Base-by-base conservation (phyloP, 495 filamentous ascomycete species). In the Sporormia fimetaria region DNA sequence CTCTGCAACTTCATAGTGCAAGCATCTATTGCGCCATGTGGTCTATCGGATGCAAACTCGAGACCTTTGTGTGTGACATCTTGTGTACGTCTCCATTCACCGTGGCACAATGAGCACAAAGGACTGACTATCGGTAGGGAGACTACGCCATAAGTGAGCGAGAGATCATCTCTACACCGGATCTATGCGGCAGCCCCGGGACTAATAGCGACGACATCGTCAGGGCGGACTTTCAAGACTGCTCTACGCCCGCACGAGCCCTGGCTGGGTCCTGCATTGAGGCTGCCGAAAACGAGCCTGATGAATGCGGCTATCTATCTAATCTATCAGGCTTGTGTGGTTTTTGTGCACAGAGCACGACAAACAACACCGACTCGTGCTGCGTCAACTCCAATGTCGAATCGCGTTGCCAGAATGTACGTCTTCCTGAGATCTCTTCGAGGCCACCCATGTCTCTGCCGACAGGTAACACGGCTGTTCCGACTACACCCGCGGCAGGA, bases 1-100 rank as follows among this genome's bases (percentile, higher is more conserved):
- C 72, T 99, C 49, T 99, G 92, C 73, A 96, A 87, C 69, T 75
- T 82, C 44, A 81, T 99, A 58, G 74, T 99, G 39, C 92, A 96
- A 62, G 86, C 85, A 56, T 99, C 92, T 17, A 77, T 79, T 49
- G 44, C 56, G n/a, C 59, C 68, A 24, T 96, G 92, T 62, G 58
- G 65, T 11, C 64, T 93, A 23, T 73, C 78, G 1, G 56, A 63
- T 4, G 60, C 67, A 32, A 61, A 81, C 21, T 76, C 82, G 4
- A 63, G 68, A 30, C 90, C 92, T 3, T 67, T 96, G 21, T 99
- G 92, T 64, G 88, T 88, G 21, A 80, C 87, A 34, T 73, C 85
- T 55, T 99, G 92, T 63, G 86, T 90, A 65, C 17, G n/a, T 27
- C 43, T 47, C 23, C 21, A 38, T 4, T 44, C 28, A 7, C 8